Percentiles rank a stretch among this genome's conserved stretches.
phyloP scores from a whole-genome alignment of 805 yeast species.

The Metschnikowia rubicola region DNA sequence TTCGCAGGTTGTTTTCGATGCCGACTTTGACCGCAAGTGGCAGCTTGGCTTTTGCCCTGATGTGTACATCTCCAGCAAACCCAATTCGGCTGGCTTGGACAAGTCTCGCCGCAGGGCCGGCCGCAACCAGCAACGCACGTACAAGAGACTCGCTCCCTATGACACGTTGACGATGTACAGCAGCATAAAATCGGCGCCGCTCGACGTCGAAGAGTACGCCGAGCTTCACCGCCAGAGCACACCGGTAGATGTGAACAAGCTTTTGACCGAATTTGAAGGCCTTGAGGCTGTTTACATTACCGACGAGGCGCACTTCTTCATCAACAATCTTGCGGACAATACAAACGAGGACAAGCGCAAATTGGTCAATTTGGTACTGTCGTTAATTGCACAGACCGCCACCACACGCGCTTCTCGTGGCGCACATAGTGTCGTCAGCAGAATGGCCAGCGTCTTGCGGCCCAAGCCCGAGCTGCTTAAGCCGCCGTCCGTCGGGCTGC shows the following conservation, averaged over 20 bases:
- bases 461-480: too few species aligned
- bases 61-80: not conserved
- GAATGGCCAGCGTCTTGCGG: too few species aligned
- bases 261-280: conserved; percentile 2
- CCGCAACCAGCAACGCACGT: not conserved
- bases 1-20: conserved; percentile 1
- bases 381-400: not conserved
- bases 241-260: not conserved
- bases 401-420: not conserved
- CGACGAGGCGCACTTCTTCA: conserved; percentile 3
- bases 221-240: not conserved
- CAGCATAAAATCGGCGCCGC: not conserved
- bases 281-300: conserved; percentile 2
- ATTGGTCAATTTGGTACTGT: not conserved
- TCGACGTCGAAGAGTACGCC: not conserved
- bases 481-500: too few species aligned
- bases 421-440: too few species aligned
- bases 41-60: conserved; percentile 1
- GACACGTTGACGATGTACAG: not conserved
- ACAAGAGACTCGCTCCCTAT: not conserved
- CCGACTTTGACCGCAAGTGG: not conserved
- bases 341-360: not conserved
- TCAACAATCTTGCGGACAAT: not conserved
- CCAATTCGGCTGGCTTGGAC: not conserved
- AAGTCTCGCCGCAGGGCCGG: not conserved